These are phyloP conservation scores for Solanum dulcamara DNA, from an alignment of 257 asterid genomes.

Conservation along the genomic window DNA sequence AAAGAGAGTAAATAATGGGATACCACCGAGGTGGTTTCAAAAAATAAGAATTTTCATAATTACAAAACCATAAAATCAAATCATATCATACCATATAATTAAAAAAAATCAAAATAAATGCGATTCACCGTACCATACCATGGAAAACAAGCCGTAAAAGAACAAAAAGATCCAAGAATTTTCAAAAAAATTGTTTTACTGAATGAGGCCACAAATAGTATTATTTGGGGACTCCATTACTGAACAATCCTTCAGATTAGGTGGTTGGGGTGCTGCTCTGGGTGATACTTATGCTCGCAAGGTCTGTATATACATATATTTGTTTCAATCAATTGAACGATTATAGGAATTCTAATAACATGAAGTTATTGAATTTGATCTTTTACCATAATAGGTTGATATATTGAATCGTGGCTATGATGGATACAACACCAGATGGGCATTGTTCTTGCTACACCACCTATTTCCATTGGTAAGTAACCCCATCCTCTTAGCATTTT, in stretches of 20 bases:
- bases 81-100: too few relatives aligned
- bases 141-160: too few relatives aligned
- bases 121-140: too few relatives aligned
- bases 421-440: slow-evolving; percentile 95
- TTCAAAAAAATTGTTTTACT: too few relatives aligned
- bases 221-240: slow-evolving; percentile 91
- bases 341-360: background rate
- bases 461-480: slow-evolving; percentile 61
- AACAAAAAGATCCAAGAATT: too few relatives aligned
- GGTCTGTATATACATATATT: slow-evolving; percentile 13
- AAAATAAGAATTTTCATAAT: too few relatives aligned
- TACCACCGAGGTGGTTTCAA: too few relatives aligned
- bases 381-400: slow-evolving; percentile 50
- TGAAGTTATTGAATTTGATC: background rate
- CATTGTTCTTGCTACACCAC: slow-evolving; percentile 76
- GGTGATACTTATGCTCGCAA: slow-evolving; percentile 72
- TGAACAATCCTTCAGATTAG: slow-evolving; percentile 58
- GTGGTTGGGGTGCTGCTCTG: slow-evolving; percentile 93
- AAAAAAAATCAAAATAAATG: too few relatives aligned
- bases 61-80: too few relatives aligned
- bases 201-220: slow-evolving; percentile 70
- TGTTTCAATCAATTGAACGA: background rate
- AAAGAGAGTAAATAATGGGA: too few relatives aligned
- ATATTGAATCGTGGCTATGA: slow-evolving; percentile 81
- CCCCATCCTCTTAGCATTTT: background rate